Base-by-base conservation (phyloP, 2,329 filamentous ascomycete species). In the Elsinoe arachidis region DNA sequence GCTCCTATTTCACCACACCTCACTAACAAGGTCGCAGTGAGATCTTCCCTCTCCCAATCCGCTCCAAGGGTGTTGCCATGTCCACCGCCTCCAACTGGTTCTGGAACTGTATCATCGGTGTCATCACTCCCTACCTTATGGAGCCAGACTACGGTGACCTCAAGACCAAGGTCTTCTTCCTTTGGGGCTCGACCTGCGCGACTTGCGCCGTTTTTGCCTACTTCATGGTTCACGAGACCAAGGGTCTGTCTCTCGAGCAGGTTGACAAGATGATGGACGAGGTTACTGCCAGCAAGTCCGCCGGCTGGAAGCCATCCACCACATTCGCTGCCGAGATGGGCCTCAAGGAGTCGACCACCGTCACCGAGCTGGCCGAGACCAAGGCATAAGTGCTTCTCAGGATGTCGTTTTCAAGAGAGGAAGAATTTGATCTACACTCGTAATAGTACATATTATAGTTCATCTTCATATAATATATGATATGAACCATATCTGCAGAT, bases 11-110 rank as follows among this genome's bases (percentile, higher is more conserved):
- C 30, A 34, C 7, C 14, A 15, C n/a, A 34, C 30, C 12, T 17
- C 14, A 17, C 41, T 46, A 46, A 46, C 21, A 46, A 26, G 4
- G 2, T 10, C 10, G 3, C 67, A 90, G 90, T 69, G 90, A 96
- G 77, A 87, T 93, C 72, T 95, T 87, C 81, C 88, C 89, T 58
- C 82, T 95, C 46, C 76, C 76, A 56, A 74, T 75, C 9, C 70
- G 75, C 39, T 71, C 72, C 19, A 76, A 77, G 67, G 75, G 75
- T 55, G 89, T 96, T 59, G 90, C 82, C 63, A 79, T 96, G 39
- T 90, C 88, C 26, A 95, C 90, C 1, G 88, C 90, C 58, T 89
- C 85, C 67, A 95, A 95, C 80, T 93, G 89, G 89, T 80, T 92
- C 63, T 93, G 88, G 88, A 92, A 92, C 77, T 89, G 68, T 57